phyloP scores from a whole-genome alignment of 495 filamentous ascomycete genomes.

The Ascodesmis nigricans region DNA sequence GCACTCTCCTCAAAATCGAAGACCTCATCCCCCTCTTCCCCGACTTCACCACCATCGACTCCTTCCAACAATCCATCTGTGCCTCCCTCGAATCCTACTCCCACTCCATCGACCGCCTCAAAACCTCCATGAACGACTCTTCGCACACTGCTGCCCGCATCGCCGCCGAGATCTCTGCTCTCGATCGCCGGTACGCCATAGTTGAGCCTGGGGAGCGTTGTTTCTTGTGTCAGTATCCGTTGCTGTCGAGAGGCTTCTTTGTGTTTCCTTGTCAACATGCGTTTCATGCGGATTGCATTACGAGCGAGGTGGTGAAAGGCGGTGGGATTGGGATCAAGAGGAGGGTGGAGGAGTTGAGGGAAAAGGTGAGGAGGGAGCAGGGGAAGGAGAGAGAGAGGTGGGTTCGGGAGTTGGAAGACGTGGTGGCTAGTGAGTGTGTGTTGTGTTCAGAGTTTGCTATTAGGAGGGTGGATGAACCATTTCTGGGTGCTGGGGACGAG shows the following conservation, averaged over 20 bases:
- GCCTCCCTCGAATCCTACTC: conserved; percentile 77
- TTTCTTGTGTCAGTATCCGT: conserved; percentile 61
- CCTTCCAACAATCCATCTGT: conserved; percentile 98
- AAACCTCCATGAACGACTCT: conserved; percentile 87
- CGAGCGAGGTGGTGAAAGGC: conserved; percentile 55
- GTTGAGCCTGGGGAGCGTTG: conserved; percentile 93
- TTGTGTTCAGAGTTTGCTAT: conserved; percentile 87
- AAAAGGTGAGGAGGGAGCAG: conserved; percentile 47
- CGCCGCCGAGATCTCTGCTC: conserved; percentile 55
- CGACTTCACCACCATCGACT: conserved; percentile 95
- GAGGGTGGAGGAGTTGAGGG: conserved; percentile 67
- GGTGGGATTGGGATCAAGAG: conserved; percentile 49
- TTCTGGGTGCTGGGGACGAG: conserved; percentile 48
- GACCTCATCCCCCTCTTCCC: conserved; percentile 97
- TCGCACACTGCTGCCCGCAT: conserved; percentile 73
- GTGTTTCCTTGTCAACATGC: conserved; percentile 97
- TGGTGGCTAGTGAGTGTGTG: conserved; percentile 66
- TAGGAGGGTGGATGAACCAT: conserved; percentile 78
- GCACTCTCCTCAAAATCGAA: conserved; percentile 80
- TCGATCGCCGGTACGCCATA: conserved; percentile 81
- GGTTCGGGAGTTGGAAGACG: conserved; percentile 65
- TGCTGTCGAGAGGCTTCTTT: conserved; percentile 80
- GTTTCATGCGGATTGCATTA: conserved; percentile 86
- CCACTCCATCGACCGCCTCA: conserved; percentile 68
- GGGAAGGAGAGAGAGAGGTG: conserved; percentile 49